Base-by-base conservation (phyloP, 78 protist genomes). In the Creolimax fragrantissima region DNA sequence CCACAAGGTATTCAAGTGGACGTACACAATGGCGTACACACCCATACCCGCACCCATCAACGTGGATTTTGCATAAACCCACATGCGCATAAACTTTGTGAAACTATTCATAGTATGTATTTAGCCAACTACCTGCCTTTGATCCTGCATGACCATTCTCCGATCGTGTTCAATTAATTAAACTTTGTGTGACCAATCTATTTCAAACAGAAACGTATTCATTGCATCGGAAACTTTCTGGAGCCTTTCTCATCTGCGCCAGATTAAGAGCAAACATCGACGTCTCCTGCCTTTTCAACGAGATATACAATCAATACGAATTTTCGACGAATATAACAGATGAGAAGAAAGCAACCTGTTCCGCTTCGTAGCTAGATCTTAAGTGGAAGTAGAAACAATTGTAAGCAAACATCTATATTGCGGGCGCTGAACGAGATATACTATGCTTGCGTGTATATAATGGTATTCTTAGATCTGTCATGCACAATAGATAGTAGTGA, bases 141-240 rank as follows among this genome's bases (percentile, higher is more conserved):
- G 74, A 58, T 58, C 11, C 39, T 58, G 74, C 74, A n/a, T n/a
- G n/a, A 24, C 11, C 24, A 58, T 58, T 32, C 74, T 58, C 24
- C 74, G 74, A 32, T 58, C 74, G 39, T 32, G 24, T 58, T 58
- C 24, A 24, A 17, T 58, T 17, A 58, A 17, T 58, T 32, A 58
- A 32, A 32, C 24, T 0, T 58, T 58, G 11, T 58, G 39, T 58
- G 74, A 17, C 24, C 24, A 32, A 32, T 58, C 11, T 58, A 17
- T 58, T 24, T 1, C 7, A 39, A 36, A 85, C 86, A 35, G 97
- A 96, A 74, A 90, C 95, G 37, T 96, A 97, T 90, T 95, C 98
- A n/a, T 92, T 97, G 11, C 98, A 97, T 74, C 92, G 98, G 24
- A 95, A 95, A 93, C 93, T 97, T 44, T 58, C 95, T 45, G 98